phyloP scores from a whole-genome alignment of 352 stramenopile genomes.

The Globisporangium middletonii region DNA sequence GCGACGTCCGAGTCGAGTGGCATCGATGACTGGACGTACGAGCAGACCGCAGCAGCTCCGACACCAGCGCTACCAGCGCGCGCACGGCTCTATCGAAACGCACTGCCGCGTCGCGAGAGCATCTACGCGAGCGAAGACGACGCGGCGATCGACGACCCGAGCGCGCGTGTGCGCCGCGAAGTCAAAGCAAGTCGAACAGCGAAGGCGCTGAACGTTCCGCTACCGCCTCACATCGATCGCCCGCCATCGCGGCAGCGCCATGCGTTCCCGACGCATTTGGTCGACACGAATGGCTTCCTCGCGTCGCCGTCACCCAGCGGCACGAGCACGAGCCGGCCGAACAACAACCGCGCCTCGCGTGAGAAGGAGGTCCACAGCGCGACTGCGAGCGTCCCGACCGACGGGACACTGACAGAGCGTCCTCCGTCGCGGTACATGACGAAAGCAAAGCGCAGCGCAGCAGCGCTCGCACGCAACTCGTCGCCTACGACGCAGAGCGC shows the following conservation, averaged over 20 bases:
- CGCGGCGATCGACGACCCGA: not conserved
- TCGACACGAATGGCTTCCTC: constrained; percentile 36
- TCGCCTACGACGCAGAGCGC: not conserved
- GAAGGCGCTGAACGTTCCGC: not conserved
- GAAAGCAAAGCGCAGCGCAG: constrained; percentile 32
- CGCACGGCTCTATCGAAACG: constrained; percentile 18
- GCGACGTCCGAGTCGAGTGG: not conserved
- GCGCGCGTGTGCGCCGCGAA: not conserved
- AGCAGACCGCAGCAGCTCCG: not conserved
- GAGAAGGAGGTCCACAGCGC: constrained; percentile 12
- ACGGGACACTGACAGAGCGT: constrained; percentile 21
- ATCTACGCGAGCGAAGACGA: constrained; percentile 10
- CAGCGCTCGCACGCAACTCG: not conserved
- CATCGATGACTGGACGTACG: constrained; percentile 5
- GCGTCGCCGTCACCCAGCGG: constrained; percentile 4
- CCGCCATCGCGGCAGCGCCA: constrained; percentile 69
- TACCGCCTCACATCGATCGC: constrained; percentile 18
- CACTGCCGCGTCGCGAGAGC: constrained; percentile 16
- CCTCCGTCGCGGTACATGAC: constrained; percentile 78
- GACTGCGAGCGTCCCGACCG: constrained; percentile 1
- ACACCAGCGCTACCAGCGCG: constrained; percentile 17
- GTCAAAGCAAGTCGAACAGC: not conserved
- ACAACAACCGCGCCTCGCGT: constrained; percentile 4
- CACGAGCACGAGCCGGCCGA: constrained; percentile 5
- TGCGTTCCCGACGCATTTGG: constrained; percentile 72